These are phyloP conservation scores for Dysphania ambrosioides DNA, from an alignment of 148 eudicot genomes.

Conservation along the genomic window DNA sequence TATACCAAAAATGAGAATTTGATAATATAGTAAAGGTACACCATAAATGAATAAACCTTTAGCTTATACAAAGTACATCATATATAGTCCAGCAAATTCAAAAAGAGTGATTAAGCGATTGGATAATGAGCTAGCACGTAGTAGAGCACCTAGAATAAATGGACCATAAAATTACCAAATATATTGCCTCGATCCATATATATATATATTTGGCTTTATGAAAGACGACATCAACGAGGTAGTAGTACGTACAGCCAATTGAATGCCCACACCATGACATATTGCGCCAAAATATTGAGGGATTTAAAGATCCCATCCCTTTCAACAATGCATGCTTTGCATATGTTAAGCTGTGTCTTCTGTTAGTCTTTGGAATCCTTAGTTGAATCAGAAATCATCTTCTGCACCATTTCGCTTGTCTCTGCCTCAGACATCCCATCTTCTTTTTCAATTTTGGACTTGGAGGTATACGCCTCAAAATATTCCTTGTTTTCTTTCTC, in stretches of 20 bases:
- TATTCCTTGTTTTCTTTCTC: conserved; percentile 84
- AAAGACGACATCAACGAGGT: not conserved
- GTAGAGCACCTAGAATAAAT: not conserved
- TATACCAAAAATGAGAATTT: too few species aligned
- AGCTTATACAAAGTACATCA: too few species aligned
- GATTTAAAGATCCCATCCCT: conserved; percentile 24
- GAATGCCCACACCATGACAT: too few species aligned
- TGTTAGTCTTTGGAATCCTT: conserved; percentile 44
- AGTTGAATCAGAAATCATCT: conserved; percentile 51
- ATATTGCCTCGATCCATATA: too few species aligned
- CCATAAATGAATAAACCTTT: too few species aligned
- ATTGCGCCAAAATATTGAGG: not conserved
- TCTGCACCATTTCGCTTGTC: conserved; percentile 59
- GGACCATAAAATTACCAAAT: conserved; percentile 23
- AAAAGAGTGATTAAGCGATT: too few species aligned
- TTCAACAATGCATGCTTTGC: conserved; percentile 17
- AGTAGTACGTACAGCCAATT: not conserved
- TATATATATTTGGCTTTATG: conserved; percentile 21
- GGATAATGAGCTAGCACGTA: too few species aligned
- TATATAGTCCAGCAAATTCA: too few species aligned
- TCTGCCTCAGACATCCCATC: conserved; percentile 61
- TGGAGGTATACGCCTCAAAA: conserved; percentile 51
- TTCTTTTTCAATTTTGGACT: conserved; percentile 37
- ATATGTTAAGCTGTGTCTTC: not conserved
- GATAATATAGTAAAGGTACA: too few species aligned